A percentile compares a stretch with the other conserved stretches of the same genome.
Evolutionary conservation across 208 protist species (phyloP).

Genomic region (Trypanosomatidae sp.): DNA sequence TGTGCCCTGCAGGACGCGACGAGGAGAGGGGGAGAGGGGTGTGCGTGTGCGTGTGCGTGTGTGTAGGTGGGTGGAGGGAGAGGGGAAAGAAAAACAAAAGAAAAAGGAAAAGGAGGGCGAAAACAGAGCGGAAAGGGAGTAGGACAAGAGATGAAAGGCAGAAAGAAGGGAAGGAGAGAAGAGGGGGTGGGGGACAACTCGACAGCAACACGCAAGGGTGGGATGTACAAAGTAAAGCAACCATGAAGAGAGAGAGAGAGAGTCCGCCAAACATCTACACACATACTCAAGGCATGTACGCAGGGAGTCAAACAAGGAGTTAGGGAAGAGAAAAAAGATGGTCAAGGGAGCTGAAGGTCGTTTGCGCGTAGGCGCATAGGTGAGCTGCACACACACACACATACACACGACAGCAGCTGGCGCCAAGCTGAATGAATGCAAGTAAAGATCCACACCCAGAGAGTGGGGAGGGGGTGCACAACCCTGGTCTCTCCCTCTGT

Average conservation of each 20-base stretch:
- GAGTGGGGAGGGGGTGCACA: not conserved
- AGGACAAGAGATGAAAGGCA: not conserved
- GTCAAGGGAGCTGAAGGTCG: not conserved
- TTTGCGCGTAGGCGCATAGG: constrained; percentile 1
- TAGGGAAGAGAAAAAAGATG: constrained; percentile 12
- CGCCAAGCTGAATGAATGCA: not conserved
- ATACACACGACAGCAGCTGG: not conserved
- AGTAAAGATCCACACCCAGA: not conserved
- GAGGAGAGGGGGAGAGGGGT: not conserved
- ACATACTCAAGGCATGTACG: not conserved
- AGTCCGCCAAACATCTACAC: constrained; percentile 7
- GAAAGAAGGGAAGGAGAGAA: not conserved
- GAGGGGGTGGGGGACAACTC: not conserved
- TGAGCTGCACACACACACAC: not conserved
- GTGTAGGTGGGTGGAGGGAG: too few relatives aligned
- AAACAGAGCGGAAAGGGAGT: too few relatives aligned
- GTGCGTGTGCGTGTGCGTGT: too few relatives aligned
- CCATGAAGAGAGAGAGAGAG: not conserved
- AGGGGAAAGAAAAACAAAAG: not conserved
- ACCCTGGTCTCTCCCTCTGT: not conserved
- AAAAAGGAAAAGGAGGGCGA: not conserved
- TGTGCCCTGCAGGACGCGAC: not conserved
- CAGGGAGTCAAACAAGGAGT: not conserved
- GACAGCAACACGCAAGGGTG: too few relatives aligned
- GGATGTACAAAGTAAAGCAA: constrained; percentile 8